phyloP scores from a whole-genome alignment of 1,139 yeast species.

The Blastobotrys buckinghamii region DNA sequence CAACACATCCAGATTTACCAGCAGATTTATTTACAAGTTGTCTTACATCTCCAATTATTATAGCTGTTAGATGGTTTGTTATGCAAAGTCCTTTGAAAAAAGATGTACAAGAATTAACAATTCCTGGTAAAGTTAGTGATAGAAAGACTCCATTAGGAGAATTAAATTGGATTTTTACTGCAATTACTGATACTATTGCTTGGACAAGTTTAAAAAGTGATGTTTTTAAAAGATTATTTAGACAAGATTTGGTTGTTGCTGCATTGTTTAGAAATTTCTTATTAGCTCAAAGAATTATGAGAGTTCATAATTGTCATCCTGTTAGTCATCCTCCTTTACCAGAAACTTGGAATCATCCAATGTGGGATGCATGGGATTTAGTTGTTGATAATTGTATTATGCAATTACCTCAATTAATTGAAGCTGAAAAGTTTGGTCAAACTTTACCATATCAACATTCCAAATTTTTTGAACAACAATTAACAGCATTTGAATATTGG shows the following conservation, averaged over 20 bases:
- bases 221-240: constrained; percentile 77
- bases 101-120: constrained; percentile 39
- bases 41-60: constrained; percentile 91
- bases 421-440: constrained; percentile 31
- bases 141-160: constrained; percentile 95
- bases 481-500: constrained; percentile 97
- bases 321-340: constrained; percentile 92
- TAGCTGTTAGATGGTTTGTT: constrained; percentile 86
- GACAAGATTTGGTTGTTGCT: constrained; percentile 96
- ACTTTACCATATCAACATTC: constrained; percentile 69
- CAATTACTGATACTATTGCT: constrained; percentile 96
- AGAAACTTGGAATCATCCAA: constrained; percentile 72
- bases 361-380: constrained; percentile 99
- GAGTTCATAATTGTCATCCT: constrained; percentile 90
- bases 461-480: constrained; percentile 89
- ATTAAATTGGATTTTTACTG: constrained; percentile 95
- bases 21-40: constrained; percentile 96
- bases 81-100: constrained; percentile 61
- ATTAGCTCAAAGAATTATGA: constrained; percentile 90
- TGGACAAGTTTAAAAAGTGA: constrained; percentile 93
- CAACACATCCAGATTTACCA: constrained; percentile 92
- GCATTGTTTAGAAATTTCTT: constrained; percentile 90
- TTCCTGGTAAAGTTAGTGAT: constrained; percentile 89
- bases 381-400: constrained; percentile 92
- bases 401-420: constrained; percentile 36